A percentile compares a stretch with the other conserved stretches of the same genome.
These are phyloP conservation scores for Penicillium coprophilum DNA, from an alignment of 495 filamentous ascomycete genomes.

Conservation along the genomic window DNA sequence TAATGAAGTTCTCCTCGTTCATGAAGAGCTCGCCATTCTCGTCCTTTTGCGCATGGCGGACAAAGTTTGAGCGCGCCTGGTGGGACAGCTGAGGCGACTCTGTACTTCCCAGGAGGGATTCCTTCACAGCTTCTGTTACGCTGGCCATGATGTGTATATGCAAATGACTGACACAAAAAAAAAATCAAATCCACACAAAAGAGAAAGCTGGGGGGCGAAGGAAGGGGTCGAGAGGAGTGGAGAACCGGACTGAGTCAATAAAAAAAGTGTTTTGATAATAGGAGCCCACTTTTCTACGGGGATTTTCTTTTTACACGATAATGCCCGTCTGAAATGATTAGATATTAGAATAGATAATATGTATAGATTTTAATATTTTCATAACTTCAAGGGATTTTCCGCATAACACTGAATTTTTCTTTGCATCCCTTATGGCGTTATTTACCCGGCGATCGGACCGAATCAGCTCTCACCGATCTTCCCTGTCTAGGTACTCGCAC, in stretches of 20 bases:
- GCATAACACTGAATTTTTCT: conserved; percentile 23
- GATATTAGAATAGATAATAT: background rate
- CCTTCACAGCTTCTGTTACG: conserved; percentile 73
- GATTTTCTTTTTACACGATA: background rate
- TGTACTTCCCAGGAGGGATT: conserved; percentile 67
- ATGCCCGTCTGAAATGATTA: no score
- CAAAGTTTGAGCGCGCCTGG: conserved; percentile 70
- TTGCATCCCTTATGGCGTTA: conserved; percentile 13
- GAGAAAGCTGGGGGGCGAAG: conserved; percentile 16
- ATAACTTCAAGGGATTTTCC: background rate
- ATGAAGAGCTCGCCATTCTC: conserved; percentile 77
- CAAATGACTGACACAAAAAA: conserved; percentile 8
- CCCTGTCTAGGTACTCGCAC: no score
- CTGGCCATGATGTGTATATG: conserved; percentile 45
- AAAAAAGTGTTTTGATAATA: conserved; percentile 20
- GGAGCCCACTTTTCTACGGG: background rate
- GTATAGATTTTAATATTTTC: conserved; percentile 4
- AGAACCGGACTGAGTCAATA: conserved; percentile 30
- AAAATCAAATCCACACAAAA: conserved; percentile 18
- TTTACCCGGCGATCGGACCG: conserved; percentile 27
- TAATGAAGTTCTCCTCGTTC: conserved; percentile 79
- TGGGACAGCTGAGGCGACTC: conserved; percentile 63
- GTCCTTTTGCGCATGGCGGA: conserved; percentile 73
- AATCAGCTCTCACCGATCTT: conserved; percentile 11
- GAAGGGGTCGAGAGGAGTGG: conserved; percentile 23